Base-by-base conservation (phyloP, 345 rosid species). In the Linum trigynum region DNA sequence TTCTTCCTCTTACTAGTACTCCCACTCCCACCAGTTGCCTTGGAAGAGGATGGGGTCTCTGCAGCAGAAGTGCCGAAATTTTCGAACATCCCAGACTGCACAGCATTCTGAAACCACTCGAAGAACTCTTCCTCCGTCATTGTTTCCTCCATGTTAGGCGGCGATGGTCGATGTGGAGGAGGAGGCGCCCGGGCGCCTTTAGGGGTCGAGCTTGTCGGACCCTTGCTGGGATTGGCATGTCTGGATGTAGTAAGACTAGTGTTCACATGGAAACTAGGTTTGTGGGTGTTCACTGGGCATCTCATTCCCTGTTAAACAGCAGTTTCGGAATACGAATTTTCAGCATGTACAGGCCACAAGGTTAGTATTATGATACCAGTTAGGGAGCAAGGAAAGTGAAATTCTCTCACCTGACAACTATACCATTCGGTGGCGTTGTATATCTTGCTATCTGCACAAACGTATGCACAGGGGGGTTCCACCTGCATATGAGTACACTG, bases 181-280 rank as follows among this genome's bases (percentile, higher is more conserved):
- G 53, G 70, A 62, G 86, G 86, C 80, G 78, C 79, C 57, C 72
- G 69, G 65, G 82, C 79, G 32, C 87, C 81, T 78, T 77, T 85
- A 69, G 80, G 90, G 55, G 88, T 87, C 16, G 91, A 73, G 61
- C 80, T 78, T 55, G 84, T 77, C 40, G 84, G 66, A 77, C 89
- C 96, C 75, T 85, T 81, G 64, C 82, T 41, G 0, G 75, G 40
- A 55, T 50, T 67, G 61, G 38, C 23, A 51, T 79, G 85, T 75
- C 78, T 88, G 38, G 90, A 65, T 55, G 32, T 23, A 23, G 84
- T 81, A 32, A 86, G 65, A 57, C 84, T 85, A 2, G 97, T 85
- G 77, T 90, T 94, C 70, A 94, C 95, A 63, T 94, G 99, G 77
- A 94, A 94, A 76, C 96, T 86, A 38, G 99, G 92, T 83, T 90